These are phyloP conservation scores for Parascedosporium putredinis DNA, from an alignment of 2,329 filamentous ascomycete genomes.

Conservation along the genomic window DNA sequence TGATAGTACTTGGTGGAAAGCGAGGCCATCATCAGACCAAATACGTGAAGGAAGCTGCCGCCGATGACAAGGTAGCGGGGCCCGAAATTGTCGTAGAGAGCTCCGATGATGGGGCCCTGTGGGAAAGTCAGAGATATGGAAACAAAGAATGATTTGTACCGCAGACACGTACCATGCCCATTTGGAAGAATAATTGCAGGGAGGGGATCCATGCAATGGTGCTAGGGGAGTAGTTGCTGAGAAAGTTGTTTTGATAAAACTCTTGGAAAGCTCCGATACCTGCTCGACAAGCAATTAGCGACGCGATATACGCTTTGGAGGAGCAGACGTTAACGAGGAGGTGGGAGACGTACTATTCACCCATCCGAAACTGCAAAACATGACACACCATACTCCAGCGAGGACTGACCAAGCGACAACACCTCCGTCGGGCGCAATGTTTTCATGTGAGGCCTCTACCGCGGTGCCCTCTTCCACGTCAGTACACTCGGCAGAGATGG, in stretches of 20 bases:
- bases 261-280: conserved; percentile 44
- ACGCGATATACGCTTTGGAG: too few relatives aligned
- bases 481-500: background rate
- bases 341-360: conserved; percentile 17
- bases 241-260: conserved; percentile 41
- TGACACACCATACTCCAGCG: conserved; percentile 28
- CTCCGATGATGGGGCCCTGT: conserved; percentile 52
- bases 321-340: background rate
- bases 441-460: background rate
- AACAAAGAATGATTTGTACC: background rate
- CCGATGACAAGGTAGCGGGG: conserved; percentile 42
- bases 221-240: conserved; percentile 37
- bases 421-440: conserved; percentile 19
- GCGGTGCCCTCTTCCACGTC: background rate
- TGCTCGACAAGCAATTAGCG: conserved; percentile 12
- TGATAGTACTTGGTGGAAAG: conserved; percentile 32
- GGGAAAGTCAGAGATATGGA: too few relatives aligned
- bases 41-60: conserved; percentile 45
- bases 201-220: conserved; percentile 54
- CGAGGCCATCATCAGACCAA: conserved; percentile 53
- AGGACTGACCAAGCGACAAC: conserved; percentile 27
- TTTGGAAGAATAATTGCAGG: conserved; percentile 45
- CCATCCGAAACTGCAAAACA: conserved; percentile 31
- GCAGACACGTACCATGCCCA: conserved; percentile 27
- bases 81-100: conserved; percentile 52